Percentiles rank a stretch among this genome's conserved stretches.
Evolutionary conservation across 129 eudicot species (phyloP).

Genomic region (Saussurea involucrata): DNA sequence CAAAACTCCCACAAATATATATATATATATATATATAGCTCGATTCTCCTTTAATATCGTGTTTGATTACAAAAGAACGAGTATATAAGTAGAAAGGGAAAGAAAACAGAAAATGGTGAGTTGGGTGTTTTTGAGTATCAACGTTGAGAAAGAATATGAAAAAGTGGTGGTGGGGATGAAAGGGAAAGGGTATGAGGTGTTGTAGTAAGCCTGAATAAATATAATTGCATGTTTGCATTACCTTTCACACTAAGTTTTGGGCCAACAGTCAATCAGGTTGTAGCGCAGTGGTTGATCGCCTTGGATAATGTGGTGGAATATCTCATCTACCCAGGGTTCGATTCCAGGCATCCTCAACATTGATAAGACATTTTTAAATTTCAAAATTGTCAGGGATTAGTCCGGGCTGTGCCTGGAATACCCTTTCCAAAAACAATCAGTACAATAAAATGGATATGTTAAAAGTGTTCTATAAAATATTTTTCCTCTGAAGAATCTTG

Average conservation of each 20-base stretch:
- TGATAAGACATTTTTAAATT: too few species aligned
- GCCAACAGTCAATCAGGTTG: background rate
- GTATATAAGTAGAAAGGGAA: conserved; percentile 8
- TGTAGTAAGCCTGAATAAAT: conserved; percentile 12
- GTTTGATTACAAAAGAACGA: background rate
- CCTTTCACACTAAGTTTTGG: conserved; percentile 27
- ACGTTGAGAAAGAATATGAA: conserved; percentile 10
- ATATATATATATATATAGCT: too few species aligned
- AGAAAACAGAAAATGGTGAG: background rate
- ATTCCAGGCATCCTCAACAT: too few species aligned
- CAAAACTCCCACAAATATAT: background rate
- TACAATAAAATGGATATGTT: too few species aligned
- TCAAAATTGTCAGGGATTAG: too few species aligned
- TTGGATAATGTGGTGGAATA: too few species aligned
- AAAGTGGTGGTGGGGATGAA: conserved; percentile 39
- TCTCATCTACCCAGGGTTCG: too few species aligned
- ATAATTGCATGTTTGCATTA: conserved; percentile 10
- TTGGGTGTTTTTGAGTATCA: conserved; percentile 7
- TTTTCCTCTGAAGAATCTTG: too few species aligned
- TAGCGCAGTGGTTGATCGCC: too few species aligned
- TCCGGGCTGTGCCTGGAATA: too few species aligned
- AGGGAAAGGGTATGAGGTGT: background rate
- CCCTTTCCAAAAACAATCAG: too few species aligned
- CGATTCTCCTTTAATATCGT: background rate
- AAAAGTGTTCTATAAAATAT: too few species aligned